Conservation (phyloP, 2,329 filamentous ascomycete genomes). For the Thelonectria blattea region DNA sequence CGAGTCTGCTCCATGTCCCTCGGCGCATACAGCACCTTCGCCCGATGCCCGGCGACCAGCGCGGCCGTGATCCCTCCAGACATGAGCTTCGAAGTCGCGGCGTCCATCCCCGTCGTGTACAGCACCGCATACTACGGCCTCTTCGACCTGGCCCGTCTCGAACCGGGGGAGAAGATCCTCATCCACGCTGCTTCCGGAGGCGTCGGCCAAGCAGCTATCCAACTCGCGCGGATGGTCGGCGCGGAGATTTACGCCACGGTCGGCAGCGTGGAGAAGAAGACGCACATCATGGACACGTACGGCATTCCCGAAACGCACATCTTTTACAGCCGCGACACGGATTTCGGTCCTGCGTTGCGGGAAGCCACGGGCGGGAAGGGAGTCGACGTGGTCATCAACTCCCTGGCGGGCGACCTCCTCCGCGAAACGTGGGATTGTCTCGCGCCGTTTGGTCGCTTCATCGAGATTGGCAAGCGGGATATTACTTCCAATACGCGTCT, state of each 20-base stretch:
- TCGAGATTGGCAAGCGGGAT: slow-evolving; percentile 45
- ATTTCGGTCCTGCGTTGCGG: slow-evolving; percentile 36
- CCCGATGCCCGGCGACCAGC: slow-evolving; percentile 51
- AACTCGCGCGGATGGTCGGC: slow-evolving; percentile 33
- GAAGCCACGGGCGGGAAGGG: slow-evolving; percentile 35
- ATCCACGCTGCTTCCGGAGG: slow-evolving; percentile 37
- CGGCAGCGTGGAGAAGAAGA: slow-evolving; percentile 39
- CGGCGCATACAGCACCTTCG: slow-evolving; percentile 24
- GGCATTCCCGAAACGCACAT: slow-evolving; percentile 40
- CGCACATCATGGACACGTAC: slow-evolving; percentile 36
- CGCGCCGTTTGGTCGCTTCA: slow-evolving; percentile 41
- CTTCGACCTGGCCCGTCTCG: slow-evolving; percentile 22
- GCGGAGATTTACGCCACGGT: slow-evolving; percentile 44
- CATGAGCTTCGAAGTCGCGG: slow-evolving; percentile 20
- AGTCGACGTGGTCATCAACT: slow-evolving; percentile 44
- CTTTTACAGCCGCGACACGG: slow-evolving; percentile 37
- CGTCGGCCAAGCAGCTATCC: slow-evolving; percentile 42
- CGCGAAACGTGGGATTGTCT: slow-evolving; percentile 42
- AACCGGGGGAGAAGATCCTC: slow-evolving; percentile 38
- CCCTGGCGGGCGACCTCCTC: slow-evolving; percentile 38
- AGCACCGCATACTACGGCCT: slow-evolving; percentile 30
- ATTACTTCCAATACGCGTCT: slow-evolving; percentile 28
- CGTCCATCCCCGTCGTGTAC: slow-evolving; percentile 26
- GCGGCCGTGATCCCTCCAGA: slow-evolving; percentile 20
- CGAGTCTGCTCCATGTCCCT: slow-evolving; percentile 24